Conservation (phyloP, 306 rosid species). For the Pterocarpus santalinus region DNA sequence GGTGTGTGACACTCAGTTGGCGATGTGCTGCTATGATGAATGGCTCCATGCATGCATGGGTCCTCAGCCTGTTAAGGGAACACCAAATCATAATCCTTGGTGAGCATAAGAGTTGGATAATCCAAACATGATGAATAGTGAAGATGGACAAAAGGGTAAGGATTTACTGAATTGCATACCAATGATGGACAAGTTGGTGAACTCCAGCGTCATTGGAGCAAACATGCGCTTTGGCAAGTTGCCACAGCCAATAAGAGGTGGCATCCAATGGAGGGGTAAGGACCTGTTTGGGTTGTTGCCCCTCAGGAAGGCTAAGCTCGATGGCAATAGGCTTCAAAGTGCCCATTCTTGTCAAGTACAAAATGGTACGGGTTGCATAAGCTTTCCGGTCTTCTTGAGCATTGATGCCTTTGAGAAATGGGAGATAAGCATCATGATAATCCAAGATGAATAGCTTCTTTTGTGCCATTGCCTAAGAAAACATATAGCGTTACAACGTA, state of each 20-base stretch:
- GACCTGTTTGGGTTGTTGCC: conserved; percentile 46
- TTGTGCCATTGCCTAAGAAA: conserved; percentile 48
- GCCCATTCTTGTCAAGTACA: conserved; percentile 38
- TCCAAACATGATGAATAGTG: too few relatives aligned
- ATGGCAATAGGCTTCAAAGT: conserved; percentile 56
- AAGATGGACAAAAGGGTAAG: background rate
- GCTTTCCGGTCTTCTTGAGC: conserved; percentile 45
- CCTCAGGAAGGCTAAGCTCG: conserved; percentile 45
- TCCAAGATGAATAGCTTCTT: conserved; percentile 54
- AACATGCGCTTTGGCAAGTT: conserved; percentile 56
- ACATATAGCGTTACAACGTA: too few relatives aligned
- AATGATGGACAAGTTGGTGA: conserved; percentile 60
- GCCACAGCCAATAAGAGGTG: conserved; percentile 56
- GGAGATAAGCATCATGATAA: conserved; percentile 51
- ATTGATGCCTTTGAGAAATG: conserved; percentile 54
- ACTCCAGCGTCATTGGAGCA: conserved; percentile 52
- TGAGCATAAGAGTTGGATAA: background rate
- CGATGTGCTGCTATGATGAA: conserved; percentile 54
- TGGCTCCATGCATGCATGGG: conserved; percentile 58
- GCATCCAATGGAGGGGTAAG: conserved; percentile 53
- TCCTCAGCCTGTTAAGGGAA: conserved; percentile 50
- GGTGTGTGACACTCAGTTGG: conserved; percentile 54
- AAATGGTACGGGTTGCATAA: conserved; percentile 54
- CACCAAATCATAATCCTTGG: background rate
- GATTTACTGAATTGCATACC: conserved; percentile 33